phyloP scores from a whole-genome alignment of 805 yeast genomes.

The Myxozyma kluyveri region DNA sequence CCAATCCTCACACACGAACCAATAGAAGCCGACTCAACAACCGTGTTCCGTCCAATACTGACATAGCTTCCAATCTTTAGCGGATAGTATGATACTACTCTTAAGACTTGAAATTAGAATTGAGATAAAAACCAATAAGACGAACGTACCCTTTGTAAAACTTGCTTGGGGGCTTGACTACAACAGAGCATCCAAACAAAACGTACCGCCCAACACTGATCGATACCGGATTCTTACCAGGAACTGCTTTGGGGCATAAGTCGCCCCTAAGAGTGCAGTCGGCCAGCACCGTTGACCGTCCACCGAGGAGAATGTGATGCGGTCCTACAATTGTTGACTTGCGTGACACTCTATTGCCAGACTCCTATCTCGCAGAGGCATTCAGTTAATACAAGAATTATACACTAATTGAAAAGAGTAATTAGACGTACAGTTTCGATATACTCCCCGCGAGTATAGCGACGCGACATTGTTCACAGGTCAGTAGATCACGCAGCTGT shows the following conservation, averaged over 20 bases:
- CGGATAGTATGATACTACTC: slow-evolving; percentile 35
- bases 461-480: too few species aligned
- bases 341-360: slow-evolving; percentile 40
- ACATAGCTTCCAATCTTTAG: slow-evolving; percentile 42
- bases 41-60: slow-evolving; percentile 36
- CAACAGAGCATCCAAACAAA: slow-evolving; percentile 31
- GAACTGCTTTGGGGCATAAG: slow-evolving; percentile 19
- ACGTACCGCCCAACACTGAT: slow-evolving; percentile 41
- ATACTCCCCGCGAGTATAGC: slow-evolving; percentile 13
- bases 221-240: slow-evolving; percentile 6
- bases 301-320: slow-evolving; percentile 40
- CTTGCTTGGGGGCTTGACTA: slow-evolving; percentile 38
- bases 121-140: too few species aligned
- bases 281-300: slow-evolving; percentile 38
- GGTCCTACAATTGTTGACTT: slow-evolving; percentile 40
- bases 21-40: slow-evolving; percentile 40
- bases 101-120: too few species aligned
- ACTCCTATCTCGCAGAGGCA: slow-evolving; percentile 25
- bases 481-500: too few species aligned
- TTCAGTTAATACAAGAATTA: not conserved
- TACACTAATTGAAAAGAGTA: too few species aligned
- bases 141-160: slow-evolving; percentile 21
- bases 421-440: slow-evolving; percentile 19
- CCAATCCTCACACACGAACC: slow-evolving; percentile 43
- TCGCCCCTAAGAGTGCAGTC: slow-evolving; percentile 40